These are phyloP conservation scores for Apiotrichum gracile DNA, from an alignment of 1,284 basidiomycete genomes.

Conservation along the genomic window DNA sequence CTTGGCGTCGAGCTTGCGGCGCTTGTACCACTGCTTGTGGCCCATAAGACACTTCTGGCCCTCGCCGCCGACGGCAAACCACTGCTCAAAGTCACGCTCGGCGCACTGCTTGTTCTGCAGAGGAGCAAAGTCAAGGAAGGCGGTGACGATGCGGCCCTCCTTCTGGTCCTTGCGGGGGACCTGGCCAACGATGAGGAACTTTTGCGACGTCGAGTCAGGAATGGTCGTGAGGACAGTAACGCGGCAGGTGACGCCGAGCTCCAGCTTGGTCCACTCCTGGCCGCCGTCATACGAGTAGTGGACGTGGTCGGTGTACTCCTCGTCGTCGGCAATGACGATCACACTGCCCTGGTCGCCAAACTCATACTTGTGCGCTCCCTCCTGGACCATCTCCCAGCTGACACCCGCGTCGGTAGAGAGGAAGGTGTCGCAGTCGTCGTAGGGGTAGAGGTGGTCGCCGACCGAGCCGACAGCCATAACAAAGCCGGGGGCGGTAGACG, in stretches of 20 bases:
- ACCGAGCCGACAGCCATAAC: constrained; percentile 92
- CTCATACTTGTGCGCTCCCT: constrained; percentile 85
- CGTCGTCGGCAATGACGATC: constrained; percentile 79
- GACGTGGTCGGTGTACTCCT: constrained; percentile 67
- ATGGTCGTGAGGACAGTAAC: constrained; percentile 72
- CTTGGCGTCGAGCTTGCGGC: constrained; percentile 74
- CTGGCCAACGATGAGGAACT: constrained; percentile 74
- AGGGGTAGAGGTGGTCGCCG: constrained; percentile 63
- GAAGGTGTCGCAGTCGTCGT: constrained; percentile 88
- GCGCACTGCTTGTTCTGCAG: constrained; percentile 65
- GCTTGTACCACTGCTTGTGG: constrained; percentile 91
- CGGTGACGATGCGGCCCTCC: constrained; percentile 62
- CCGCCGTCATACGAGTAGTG: constrained; percentile 84
- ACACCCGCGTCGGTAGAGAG: constrained; percentile 83
- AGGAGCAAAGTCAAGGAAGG: constrained; percentile 78
- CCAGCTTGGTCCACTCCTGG: constrained; percentile 66
- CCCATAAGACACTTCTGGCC: constrained; percentile 87
- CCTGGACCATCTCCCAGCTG: constrained; percentile 72
- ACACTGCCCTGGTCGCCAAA: constrained; percentile 86
- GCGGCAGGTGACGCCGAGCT: constrained; percentile 67
- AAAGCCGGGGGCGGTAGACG: constrained; percentile 85
- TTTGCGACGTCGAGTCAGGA: constrained; percentile 88
- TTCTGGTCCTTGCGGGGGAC: constrained; percentile 59
- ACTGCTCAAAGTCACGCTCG: constrained; percentile 73
- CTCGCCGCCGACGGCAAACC: constrained; percentile 68